Evolutionary conservation across 495 filamentous ascomycete species (phyloP).

Genomic region (Talaromyces thailandensis): DNA sequence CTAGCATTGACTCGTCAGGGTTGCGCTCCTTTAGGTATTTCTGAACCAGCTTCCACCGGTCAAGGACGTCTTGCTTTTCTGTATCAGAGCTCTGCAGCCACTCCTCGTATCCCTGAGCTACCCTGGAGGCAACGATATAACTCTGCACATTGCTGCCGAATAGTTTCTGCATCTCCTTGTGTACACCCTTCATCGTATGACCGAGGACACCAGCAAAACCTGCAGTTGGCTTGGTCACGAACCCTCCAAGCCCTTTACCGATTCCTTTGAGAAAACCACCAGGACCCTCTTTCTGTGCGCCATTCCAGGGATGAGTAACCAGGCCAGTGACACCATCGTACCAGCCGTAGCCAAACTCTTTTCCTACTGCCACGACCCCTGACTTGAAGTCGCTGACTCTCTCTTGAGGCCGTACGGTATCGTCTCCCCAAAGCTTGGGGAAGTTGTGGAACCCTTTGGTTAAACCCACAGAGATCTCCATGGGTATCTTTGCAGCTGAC

Average conservation of each 20-base stretch:
- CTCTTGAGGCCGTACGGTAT: conserved; percentile 39
- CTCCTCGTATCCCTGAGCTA: conserved; percentile 52
- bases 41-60: conserved; percentile 49
- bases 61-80: conserved; percentile 48
- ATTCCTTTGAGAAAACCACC: conserved; percentile 64
- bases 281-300: conserved; percentile 57
- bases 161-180: conserved; percentile 58
- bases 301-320: conserved; percentile 57
- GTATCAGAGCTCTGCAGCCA: conserved; percentile 39
- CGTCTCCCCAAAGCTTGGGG: conserved; percentile 69
- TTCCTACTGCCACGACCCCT: conserved; percentile 26
- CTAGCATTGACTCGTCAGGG: neutral
- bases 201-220: conserved; percentile 51
- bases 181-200: conserved; percentile 66
- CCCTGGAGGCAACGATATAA: conserved; percentile 61
- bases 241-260: conserved; percentile 64
- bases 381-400: neutral
- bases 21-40: neutral
- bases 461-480: conserved; percentile 69
- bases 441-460: conserved; percentile 82
- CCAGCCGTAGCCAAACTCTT: conserved; percentile 48
- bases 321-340: conserved; percentile 67
- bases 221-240: conserved; percentile 60
- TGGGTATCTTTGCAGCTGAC: conserved; percentile 54
- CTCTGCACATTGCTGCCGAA: conserved; percentile 54